Evolutionary conservation across 2,329 filamentous ascomycete genomes (phyloP).

Genomic region (Cytospora piceae): DNA sequence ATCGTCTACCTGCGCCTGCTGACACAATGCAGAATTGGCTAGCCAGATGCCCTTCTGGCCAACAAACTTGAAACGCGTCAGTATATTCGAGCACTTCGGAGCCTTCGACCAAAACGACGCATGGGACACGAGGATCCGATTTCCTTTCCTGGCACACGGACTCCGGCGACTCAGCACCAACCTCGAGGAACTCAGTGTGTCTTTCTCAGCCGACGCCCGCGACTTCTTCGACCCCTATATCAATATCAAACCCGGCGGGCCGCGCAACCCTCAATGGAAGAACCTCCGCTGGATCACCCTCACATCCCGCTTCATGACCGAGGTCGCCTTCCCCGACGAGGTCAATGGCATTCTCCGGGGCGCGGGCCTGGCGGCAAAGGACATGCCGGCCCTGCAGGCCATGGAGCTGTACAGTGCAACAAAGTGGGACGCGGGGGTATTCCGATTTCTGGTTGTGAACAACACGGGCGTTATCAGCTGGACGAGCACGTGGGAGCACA

Average conservation of each 20-base stretch:
- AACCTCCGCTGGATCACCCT: conserved; percentile 35
- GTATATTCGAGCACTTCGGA: conserved; percentile 29
- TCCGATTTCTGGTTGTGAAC: conserved; percentile 34
- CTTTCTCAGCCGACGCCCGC: conserved; percentile 26
- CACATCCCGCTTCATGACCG: conserved; percentile 34
- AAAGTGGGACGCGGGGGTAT: conserved; percentile 34
- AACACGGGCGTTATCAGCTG: conserved; percentile 28
- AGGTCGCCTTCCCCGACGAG: conserved; percentile 30
- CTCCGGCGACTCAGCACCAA: conserved; percentile 22
- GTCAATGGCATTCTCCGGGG: conserved; percentile 34
- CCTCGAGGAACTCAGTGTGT: conserved; percentile 26
- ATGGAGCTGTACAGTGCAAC: conserved; percentile 38
- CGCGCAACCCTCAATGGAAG: conserved; percentile 32
- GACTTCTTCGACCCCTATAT: conserved; percentile 35
- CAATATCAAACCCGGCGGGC: conserved; percentile 2
- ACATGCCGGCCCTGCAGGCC: conserved; percentile 35
- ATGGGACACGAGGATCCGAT: conserved; percentile 11
- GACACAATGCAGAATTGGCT: conserved; percentile 19
- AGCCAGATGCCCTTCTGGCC: conserved; percentile 29
- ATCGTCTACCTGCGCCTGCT: not conserved
- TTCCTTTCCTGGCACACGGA: conserved; percentile 22
- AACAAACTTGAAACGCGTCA: conserved; percentile 22
- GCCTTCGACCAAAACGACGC: conserved; percentile 23
- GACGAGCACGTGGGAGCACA: conserved; percentile 31
- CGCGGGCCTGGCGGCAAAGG: conserved; percentile 33